Evolutionary conservation across 2,329 filamentous ascomycete species (phyloP), one percentile per base, ranked within the genome.

Genomic region (Colletotrichum lindemuthianum): DNA sequence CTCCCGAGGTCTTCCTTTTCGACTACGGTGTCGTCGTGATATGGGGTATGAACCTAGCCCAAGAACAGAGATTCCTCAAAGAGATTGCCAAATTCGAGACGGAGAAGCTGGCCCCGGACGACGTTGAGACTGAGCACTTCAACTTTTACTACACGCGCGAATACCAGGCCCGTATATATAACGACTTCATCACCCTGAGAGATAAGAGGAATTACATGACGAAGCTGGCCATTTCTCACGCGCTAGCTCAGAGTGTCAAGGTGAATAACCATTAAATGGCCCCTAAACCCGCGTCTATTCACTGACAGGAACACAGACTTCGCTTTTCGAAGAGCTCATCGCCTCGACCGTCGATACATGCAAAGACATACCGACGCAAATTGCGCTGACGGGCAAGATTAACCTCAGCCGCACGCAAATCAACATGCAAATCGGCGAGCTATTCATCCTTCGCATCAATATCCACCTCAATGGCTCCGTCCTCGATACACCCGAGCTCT

Each of bases 71-170:
- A 43, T 97, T 99, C 74, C 82, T 99, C 13, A 96, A 96, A 71
- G 95, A 99, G 72, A 91, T 99, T 67, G 88, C 92, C 60, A 97
- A 96, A 73, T 99, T 98, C 71, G 96, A 97, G 77, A 86, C 89
- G 44, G 95, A 97, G 74, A 97, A 97, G 76, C 85, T 98, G 52
- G 89, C 89, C 33, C 87, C 90, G 10, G 94, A 97, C 73, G 93
- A 97, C 70, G 90, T 97, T 36, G 95, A 99, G 79, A 92, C 93
- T 50, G 96, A 99, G 77, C 93, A 95, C 73, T 99, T 99, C 84
- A 99, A 99, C 77, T 99, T 98, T 77, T 99, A 99, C 82, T 98
- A 99, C 81, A 98, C 96, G 3, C 88, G 92, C 72, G 95, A 98
- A 75, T 99, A 99, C 76, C 96, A 99, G 79, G 93, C 96, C 24